Conservation (phyloP, 1,284 basidiomycete species). For the Ceratobasidium sp. region DNA sequence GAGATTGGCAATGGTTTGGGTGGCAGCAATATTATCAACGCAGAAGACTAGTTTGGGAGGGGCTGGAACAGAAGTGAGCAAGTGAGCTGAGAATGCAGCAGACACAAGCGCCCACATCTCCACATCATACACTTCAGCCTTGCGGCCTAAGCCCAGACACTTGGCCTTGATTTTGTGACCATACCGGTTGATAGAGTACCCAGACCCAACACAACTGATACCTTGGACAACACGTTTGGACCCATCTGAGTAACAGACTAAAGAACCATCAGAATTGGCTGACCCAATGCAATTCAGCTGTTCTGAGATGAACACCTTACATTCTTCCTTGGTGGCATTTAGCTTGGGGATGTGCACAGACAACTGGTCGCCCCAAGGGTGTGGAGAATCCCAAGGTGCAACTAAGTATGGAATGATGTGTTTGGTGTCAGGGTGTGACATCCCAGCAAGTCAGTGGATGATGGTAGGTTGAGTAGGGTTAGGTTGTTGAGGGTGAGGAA, state of each 20-base stretch:
- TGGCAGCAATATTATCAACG: too few relatives aligned
- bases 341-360: background rate
- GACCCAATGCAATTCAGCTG: background rate
- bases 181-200: background rate
- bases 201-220: background rate
- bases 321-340: background rate
- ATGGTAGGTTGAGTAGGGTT: background rate
- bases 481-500: too few relatives aligned
- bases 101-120: background rate
- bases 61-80: too few relatives aligned
- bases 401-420: background rate
- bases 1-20: too few relatives aligned
- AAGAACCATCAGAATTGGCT: background rate
- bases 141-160: background rate
- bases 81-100: too few relatives aligned
- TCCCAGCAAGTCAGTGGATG: background rate
- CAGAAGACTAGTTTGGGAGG: too few relatives aligned
- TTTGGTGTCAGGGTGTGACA: background rate
- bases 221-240: background rate
- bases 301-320: background rate
- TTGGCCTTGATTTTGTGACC: background rate
- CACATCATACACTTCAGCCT: background rate
- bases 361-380: background rate
- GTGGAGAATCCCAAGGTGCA: background rate
- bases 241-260: constrained; percentile 3